A percentile compares a stretch with the other conserved stretches of the same genome.
phyloP scores from a whole-genome alignment of 2,329 filamentous ascomycete genomes.

The Mycosphaerella sp. region DNA sequence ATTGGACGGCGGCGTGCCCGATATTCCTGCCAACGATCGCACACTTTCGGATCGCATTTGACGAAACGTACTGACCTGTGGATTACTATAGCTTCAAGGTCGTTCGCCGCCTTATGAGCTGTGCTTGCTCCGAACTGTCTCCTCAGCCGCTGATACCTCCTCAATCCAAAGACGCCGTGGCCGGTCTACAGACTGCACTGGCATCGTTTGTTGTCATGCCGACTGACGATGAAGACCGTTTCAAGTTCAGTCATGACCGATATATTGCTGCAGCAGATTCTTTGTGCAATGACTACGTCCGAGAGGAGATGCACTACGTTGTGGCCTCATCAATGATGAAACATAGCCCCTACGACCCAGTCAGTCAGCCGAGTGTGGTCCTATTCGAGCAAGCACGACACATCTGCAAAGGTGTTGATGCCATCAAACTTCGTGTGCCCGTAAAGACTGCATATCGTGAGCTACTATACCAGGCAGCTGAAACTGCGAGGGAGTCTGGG shows the following conservation, averaged over 20 bases:
- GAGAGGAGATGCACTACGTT: slow-evolving; percentile 80
- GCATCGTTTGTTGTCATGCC: slow-evolving; percentile 74
- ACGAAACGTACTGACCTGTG: background rate
- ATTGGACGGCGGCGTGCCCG: background rate
- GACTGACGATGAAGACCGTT: slow-evolving; percentile 77
- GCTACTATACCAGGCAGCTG: slow-evolving; percentile 71
- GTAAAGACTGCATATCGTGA: slow-evolving; percentile 56
- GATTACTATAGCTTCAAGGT: slow-evolving; percentile 56
- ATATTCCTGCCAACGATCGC: too few species aligned
- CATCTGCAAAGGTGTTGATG: slow-evolving; percentile 67
- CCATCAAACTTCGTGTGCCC: slow-evolving; percentile 61
- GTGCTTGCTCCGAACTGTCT: slow-evolving; percentile 58
- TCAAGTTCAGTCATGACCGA: slow-evolving; percentile 80
- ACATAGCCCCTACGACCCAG: slow-evolving; percentile 56
- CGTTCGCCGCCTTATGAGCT: slow-evolving; percentile 67
- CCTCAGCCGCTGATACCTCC: slow-evolving; percentile 44
- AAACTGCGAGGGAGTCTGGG: slow-evolving; percentile 71
- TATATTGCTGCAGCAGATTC: slow-evolving; percentile 72
- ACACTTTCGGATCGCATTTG: too few species aligned
- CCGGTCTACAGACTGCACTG: slow-evolving; percentile 74
- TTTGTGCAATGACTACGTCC: slow-evolving; percentile 60
- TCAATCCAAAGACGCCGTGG: slow-evolving; percentile 63
- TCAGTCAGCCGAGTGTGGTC: slow-evolving; percentile 41
- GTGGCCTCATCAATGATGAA: slow-evolving; percentile 76
- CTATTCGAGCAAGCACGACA: slow-evolving; percentile 73